A percentile compares a stretch with the other conserved stretches of the same genome.
Evolutionary conservation across 306 rosid genomes (phyloP).

Genomic region (Fragaria vesca): DNA sequence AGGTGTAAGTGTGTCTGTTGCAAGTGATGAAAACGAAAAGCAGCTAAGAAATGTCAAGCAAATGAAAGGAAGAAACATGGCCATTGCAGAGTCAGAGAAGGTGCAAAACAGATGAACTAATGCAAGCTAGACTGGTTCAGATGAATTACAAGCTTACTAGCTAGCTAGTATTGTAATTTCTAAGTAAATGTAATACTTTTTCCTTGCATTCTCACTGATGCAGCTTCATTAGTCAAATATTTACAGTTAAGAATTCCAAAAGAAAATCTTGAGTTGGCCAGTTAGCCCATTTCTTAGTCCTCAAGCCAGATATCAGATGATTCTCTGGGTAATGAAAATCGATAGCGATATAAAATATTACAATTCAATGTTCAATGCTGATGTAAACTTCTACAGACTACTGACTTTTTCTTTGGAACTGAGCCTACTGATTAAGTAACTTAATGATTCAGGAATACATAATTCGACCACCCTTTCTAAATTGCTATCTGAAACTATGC

Average conservation of each 20-base stretch:
- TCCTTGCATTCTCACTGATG: neutral
- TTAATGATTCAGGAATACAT: neutral
- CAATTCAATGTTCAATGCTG: neutral
- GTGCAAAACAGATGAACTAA: neutral
- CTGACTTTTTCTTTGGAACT: no score
- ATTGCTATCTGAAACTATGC: neutral
- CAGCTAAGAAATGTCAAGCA: neutral
- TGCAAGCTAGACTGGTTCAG: neutral
- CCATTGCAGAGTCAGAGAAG: no score
- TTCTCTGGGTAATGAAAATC: neutral
- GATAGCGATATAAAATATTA: neutral
- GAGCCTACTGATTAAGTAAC: neutral
- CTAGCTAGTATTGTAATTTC: neutral
- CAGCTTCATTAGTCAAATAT: neutral
- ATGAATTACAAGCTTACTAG: neutral
- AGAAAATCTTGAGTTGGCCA: neutral
- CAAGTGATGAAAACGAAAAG: neutral
- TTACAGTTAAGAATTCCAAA: neutral
- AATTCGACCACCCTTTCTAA: neutral
- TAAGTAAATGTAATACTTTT: neutral
- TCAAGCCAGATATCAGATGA: neutral
- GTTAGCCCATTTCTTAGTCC: neutral
- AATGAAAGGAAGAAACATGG: neutral
- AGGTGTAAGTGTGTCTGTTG: neutral
- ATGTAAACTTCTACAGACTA: neutral